Evolutionary conservation across 163 green algal genomes (phyloP), one percentile per base, ranked within the genome.

Genomic region (Chlamydomonas reinhardtii): DNA sequence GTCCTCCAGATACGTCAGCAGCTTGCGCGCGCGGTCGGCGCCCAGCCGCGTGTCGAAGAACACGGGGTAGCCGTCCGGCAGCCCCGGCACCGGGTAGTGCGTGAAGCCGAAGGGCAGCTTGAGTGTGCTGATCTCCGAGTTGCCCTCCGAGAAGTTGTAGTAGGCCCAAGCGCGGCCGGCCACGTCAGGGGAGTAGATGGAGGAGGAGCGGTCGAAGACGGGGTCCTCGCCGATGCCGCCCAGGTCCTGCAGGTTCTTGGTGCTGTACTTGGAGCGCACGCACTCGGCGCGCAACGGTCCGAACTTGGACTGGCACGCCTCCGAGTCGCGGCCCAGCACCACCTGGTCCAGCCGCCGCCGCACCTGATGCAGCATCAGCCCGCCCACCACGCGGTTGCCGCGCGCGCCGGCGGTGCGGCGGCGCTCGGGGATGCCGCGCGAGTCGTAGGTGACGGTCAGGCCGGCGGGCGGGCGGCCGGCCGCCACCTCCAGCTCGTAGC

Each of bases 1-100:
- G 43, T 91, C 82, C 14, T 37, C n/a, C 56, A 91, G 43, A 76
- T 91, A 91, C 2, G 77, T n/a, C 66, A 84, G 54, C 77, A 84
- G 39, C 66, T 76, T 76, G 43, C 14, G 32, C 39, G 77, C n/a
- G 43, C 77, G 77, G 39, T 14, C 14, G 11, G 35, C 1, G 54
- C 77, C 66, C 66, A 84, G 68, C 39, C 48, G 70, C 37, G 75
- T 88, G 61, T 88, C 81, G 32, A 91, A 68, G 72, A 88, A 81
- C 19, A 89, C 37, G 17, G 88, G 82, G 76, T 89, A 91, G 29
- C 88, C 88, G 24, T 87, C 77, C 12, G 32, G 35, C 76, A 85
- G 48, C 54, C 64, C n/a, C 0, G 69, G 65, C n/a, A 79, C 32
- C 34, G 29, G 22, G 16, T 74, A 59, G 52, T 84, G 76, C 59